Percentiles rank a stretch among this genome's conserved stretches.
phyloP scores from a whole-genome alignment of 1,284 basidiomycete genomes.

The Xanthoconium separans region DNA sequence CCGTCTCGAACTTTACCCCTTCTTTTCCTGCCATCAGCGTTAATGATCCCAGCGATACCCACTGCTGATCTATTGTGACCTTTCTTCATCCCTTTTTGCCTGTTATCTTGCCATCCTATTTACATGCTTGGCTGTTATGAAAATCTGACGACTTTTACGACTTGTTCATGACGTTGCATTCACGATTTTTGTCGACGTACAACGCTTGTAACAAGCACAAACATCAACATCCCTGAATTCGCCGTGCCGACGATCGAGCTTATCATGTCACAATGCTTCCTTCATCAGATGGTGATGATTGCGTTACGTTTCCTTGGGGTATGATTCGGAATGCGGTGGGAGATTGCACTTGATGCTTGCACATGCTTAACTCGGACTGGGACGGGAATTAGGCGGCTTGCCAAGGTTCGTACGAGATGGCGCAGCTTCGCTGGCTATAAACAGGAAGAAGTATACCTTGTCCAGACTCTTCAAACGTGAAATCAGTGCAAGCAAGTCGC shows the following conservation, averaged over 20 bases:
- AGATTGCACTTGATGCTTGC: no score
- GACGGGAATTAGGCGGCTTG: conserved; percentile 6
- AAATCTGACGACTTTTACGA: conserved; percentile 4
- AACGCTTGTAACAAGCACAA: neutral
- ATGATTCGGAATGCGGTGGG: no score
- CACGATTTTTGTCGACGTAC: no score
- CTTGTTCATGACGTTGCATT: neutral
- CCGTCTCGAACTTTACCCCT: neutral
- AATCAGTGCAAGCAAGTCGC: no score
- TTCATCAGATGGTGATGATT: no score
- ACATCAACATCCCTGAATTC: neutral
- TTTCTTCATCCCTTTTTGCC: neutral
- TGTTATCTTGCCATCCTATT: neutral
- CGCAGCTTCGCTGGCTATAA: neutral
- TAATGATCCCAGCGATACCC: neutral
- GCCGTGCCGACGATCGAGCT: no score
- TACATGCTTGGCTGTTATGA: neutral
- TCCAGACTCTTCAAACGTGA: no score
- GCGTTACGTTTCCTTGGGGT: no score
- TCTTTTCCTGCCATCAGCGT: neutral
- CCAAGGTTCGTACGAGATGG: neutral
- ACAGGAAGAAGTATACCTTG: neutral
- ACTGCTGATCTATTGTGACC: neutral
- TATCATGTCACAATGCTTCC: no score
- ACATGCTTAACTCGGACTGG: neutral